Conservation (phyloP, 2,329 filamentous ascomycete genomes). For the Pseudogymnoascus verrucosus region DNA sequence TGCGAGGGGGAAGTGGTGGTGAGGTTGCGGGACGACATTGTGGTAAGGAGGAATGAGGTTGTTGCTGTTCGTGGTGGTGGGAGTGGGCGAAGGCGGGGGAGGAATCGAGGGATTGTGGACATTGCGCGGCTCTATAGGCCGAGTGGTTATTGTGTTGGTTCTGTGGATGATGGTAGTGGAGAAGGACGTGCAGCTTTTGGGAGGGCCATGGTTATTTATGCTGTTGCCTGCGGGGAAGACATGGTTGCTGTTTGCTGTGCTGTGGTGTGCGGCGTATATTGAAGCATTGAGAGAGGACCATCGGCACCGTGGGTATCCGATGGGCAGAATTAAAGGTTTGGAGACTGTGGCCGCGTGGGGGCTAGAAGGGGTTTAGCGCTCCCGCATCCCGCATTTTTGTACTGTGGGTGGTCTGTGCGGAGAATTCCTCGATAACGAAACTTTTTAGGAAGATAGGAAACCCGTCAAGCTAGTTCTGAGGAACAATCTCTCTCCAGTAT, state of each 20-base stretch:
- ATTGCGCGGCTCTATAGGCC: background rate
- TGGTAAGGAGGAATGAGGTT: background rate
- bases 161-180: background rate
- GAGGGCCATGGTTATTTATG: background rate
- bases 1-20: slow-evolving; percentile 18
- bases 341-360: background rate
- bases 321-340: background rate
- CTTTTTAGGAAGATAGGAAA: slow-evolving; percentile 11
- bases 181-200: background rate
- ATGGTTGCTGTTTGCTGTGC: slow-evolving; percentile 6
- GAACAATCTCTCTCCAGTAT: background rate
- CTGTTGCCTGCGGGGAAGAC: background rate
- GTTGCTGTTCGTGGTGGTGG: background rate
- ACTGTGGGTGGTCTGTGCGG: slow-evolving; percentile 12
- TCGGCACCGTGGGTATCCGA: background rate
- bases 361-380: slow-evolving; percentile 15
- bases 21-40: slow-evolving; percentile 13
- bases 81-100: background rate
- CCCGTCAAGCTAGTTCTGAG: background rate
- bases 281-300: slow-evolving; percentile 15
- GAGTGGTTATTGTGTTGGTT: background rate
- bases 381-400: slow-evolving; percentile 11
- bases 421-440: slow-evolving; percentile 14
- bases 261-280: slow-evolving; percentile 27
- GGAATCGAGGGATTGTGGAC: background rate